Conservation (phyloP, 352 stramenopile species). For the Pythium utonaiense region DNA sequence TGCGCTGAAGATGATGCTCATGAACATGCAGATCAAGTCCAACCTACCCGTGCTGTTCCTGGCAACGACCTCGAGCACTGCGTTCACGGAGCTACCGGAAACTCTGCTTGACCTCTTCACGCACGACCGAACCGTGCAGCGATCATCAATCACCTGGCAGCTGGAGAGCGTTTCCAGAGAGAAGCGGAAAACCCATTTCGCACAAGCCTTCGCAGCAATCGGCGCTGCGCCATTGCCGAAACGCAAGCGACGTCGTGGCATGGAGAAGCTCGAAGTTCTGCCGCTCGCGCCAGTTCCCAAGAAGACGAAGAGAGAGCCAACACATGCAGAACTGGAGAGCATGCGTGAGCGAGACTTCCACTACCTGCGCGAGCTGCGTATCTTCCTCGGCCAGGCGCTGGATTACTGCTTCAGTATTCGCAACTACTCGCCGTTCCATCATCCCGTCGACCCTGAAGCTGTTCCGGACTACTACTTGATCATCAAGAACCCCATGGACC, state of each 20-base stretch:
- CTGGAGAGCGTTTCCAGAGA: slow-evolving; percentile 28
- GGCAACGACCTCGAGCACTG: slow-evolving; percentile 50
- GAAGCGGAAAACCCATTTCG: slow-evolving; percentile 49
- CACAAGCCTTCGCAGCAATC: slow-evolving; percentile 55
- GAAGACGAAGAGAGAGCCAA: slow-evolving; percentile 29
- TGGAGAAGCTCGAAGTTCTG: slow-evolving; percentile 44
- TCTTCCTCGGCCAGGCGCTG: slow-evolving; percentile 83
- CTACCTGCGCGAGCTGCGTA: slow-evolving; percentile 82
- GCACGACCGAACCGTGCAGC: slow-evolving; percentile 34
- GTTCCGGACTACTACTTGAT: slow-evolving; percentile 90
- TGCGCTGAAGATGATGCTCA: slow-evolving; percentile 79
- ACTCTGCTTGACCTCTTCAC: slow-evolving; percentile 59
- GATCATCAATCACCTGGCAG: slow-evolving; percentile 47
- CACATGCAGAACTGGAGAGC: slow-evolving; percentile 35
- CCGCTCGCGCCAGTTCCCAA: slow-evolving; percentile 50
- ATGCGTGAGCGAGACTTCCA: slow-evolving; percentile 76
- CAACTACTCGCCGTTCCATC: slow-evolving; percentile 62
- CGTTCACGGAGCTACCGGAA: slow-evolving; percentile 32
- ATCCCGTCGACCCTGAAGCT: slow-evolving; percentile 64
- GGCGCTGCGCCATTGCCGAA: slow-evolving; percentile 36
- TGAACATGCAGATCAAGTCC: slow-evolving; percentile 58
- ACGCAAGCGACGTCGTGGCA: slow-evolving; percentile 14
- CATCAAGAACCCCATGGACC: slow-evolving; percentile 84
- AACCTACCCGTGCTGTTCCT: slow-evolving; percentile 78
- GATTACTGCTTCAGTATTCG: slow-evolving; percentile 77